Conservation (phyloP, 2,329 filamentous ascomycete species). For the Scytalidium lignicola region DNA sequence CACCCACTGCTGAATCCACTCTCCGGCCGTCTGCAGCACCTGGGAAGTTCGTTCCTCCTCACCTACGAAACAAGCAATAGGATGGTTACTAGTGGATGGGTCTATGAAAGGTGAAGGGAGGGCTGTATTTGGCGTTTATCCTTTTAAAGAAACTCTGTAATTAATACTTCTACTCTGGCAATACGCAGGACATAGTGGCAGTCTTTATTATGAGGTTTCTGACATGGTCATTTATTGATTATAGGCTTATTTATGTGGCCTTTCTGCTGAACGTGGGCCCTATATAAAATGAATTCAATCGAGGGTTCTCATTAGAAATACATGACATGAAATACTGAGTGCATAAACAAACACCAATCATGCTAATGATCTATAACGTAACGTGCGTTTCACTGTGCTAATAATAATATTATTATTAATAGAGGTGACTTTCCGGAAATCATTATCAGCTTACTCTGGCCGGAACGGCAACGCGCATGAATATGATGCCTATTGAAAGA, state of each 20-base stretch:
- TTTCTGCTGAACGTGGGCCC: neutral
- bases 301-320: neutral
- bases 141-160: neutral
- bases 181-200: neutral
- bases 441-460: no score
- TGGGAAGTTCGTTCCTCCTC: constrained; percentile 56
- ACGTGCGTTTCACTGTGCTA: no score
- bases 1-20: constrained; percentile 34
- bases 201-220: neutral
- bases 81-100: neutral
- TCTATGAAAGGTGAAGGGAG: neutral
- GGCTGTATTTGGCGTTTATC: neutral
- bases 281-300: neutral
- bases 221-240: neutral
- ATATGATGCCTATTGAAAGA: no score
- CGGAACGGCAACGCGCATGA: no score
- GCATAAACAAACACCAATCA: no score
- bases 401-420: no score
- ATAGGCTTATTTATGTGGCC: neutral
- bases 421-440: no score
- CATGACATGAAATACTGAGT: neutral
- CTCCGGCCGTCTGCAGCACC: constrained; percentile 47
- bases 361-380: no score
- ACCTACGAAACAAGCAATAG: constrained; percentile 32
- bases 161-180: neutral